Evolutionary conservation across 331 rosid species (phyloP), one percentile per base, ranked within the genome.

Genomic region (Stylosanthes scabra): DNA sequence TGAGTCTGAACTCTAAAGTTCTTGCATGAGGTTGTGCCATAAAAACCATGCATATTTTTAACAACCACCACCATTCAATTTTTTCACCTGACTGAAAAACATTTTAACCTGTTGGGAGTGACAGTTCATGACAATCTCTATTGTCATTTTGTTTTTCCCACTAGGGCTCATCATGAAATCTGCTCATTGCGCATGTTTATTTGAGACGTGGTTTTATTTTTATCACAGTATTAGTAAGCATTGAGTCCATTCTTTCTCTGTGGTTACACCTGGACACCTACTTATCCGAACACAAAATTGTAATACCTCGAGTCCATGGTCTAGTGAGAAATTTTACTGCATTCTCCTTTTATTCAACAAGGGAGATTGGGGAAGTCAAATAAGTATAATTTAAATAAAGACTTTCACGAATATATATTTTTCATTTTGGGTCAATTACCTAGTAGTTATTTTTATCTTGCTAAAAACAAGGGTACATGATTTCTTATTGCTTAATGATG

Each of bases 391-490:
- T 49, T 49, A 9, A 44, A 44, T 8, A 44, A 44, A 8, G 8
- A 3, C 11, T 44, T 44, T 44, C 47, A 44, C 11, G 1, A 44
- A 7, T 44, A 44, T 44, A 44, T 47, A 10, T 57, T 8, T 46
- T 71, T 7, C 9, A 11, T 57, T 61, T 74, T 28, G 25, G 37
- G 14, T 59, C 46, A 12, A 54, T 13, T 42, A 54, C 72, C 59
- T 63, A 40, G 47, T 34, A 74, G 42, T 74, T 16, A 34, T 46
- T 74, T 57, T 69, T n/a, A n/a, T 59, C 61, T 63, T 47, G 5
- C 57, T 11, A 15, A 59, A 67, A 27, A 59, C 46, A 65, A 56
- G n/a, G 74, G 55, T 63, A 40, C 55, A 31, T 59, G 39, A 63
- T 40, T 57, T 52, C 3, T 31, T 45, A 46, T 47, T 57, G 70